Conservation (phyloP, 2,329 filamentous ascomycete genomes). For the Fusarium sterilihyphosum region DNA sequence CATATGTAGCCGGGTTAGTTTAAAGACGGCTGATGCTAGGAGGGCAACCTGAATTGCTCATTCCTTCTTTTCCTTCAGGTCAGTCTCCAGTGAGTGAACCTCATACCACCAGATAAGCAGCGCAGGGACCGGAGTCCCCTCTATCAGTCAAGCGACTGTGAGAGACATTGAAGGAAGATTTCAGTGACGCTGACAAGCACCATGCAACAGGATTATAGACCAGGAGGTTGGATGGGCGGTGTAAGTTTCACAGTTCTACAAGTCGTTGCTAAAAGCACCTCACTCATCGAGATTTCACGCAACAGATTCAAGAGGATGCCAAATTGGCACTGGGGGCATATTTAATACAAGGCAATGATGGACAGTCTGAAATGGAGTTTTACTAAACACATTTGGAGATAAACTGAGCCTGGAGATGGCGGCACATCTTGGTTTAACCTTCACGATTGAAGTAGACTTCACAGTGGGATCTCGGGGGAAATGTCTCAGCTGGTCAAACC, state of each 20-base stretch:
- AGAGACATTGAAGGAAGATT: background rate
- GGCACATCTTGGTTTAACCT: background rate
- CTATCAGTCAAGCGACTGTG: background rate
- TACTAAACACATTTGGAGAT: background rate
- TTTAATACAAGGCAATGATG: constrained; percentile 6
- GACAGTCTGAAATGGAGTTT: background rate
- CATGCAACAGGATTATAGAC: background rate
- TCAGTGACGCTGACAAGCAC: background rate
- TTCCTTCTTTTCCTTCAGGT: too few species aligned
- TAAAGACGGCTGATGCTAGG: background rate
- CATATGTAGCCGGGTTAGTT: too few species aligned
- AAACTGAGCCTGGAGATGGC: constrained; percentile 10
- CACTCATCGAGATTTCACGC: background rate
- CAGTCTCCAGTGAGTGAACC: too few species aligned
- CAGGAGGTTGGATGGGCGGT: background rate
- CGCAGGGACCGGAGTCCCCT: background rate
- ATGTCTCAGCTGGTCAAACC: background rate
- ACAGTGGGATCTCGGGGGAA: background rate
- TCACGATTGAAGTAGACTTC: background rate
- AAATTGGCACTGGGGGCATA: background rate
- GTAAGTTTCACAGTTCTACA: background rate
- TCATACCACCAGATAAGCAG: background rate
- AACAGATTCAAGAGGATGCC: background rate
- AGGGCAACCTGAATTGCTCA: too few species aligned
- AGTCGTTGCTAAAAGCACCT: background rate